Evolutionary conservation across 768 basidiomycete genomes (phyloP).

Genomic region (Cyclocybe cylindracea): DNA sequence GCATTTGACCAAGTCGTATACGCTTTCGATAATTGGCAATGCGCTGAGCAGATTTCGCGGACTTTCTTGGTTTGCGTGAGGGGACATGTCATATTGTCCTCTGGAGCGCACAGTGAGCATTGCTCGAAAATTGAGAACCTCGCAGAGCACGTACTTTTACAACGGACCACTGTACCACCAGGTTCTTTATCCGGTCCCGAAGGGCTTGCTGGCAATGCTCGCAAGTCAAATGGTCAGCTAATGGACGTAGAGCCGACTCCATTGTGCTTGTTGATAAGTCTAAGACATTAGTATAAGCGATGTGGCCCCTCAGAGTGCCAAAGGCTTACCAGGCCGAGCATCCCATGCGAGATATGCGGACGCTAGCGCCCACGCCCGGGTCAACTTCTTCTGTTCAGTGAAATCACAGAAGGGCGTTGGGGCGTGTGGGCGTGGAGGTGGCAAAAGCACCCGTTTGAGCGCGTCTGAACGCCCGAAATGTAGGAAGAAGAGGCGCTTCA

Average conservation of each 20-base stretch:
- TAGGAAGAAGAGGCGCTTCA: conserved; percentile 81
- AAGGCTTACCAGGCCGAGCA: conserved; percentile 66
- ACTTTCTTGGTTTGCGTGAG: no score
- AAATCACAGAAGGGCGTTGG: conserved; percentile 71
- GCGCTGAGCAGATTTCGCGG: no score
- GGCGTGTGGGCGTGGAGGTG: conserved; percentile 76
- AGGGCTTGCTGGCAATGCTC: conserved; percentile 66
- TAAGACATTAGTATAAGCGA: conserved; percentile 27
- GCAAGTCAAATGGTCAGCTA: conserved; percentile 70
- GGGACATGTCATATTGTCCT: conserved; percentile 50
- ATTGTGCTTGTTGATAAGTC: conserved; percentile 75
- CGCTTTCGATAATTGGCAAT: no score
- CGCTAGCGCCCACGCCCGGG: conserved; percentile 81
- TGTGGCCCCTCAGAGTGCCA: background rate
- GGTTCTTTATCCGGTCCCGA: conserved; percentile 63
- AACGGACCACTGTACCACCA: conserved; percentile 75
- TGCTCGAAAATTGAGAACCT: background rate
- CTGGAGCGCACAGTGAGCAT: conserved; percentile 28
- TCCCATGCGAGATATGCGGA: conserved; percentile 86
- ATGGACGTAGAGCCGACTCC: conserved; percentile 69
- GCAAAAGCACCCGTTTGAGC: conserved; percentile 73
- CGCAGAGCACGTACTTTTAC: conserved; percentile 57
- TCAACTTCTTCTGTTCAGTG: conserved; percentile 75
- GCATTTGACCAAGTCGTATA: no score
- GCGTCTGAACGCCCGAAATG: conserved; percentile 84